Evolutionary conservation across 2,329 filamentous ascomycete species (phyloP), one percentile per base, ranked within the genome.

Genomic region (Ceratocystis variospora): DNA sequence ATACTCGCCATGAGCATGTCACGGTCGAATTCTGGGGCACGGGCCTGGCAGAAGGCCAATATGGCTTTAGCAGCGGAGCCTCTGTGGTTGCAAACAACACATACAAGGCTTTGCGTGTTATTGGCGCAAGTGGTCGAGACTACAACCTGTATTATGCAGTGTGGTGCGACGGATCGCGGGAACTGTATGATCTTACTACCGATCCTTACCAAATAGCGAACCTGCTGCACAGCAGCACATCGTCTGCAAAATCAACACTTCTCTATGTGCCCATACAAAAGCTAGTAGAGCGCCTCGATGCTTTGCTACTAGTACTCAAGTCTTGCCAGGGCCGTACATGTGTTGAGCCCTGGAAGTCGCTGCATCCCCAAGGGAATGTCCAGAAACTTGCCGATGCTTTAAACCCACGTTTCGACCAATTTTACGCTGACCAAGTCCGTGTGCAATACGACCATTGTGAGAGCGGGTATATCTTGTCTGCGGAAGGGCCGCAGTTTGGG

Each of bases 261-360:
- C 70, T 76, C 5, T 75, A 74, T 4, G 70, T 73, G 10, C 71
- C 75, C 17, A 69, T 79, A 0, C 63, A 72, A 7, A 77, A 78
- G 65, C 74, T 83, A 1, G 70, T 79, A n/a, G 72, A 76, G n/a
- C 78, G 82, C 4, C 76, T 87, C 0, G 83, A 86, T 69, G 76
- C 82, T 1, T 76, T 86, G 0, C 75, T 86, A 10, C 75, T 86
- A 62, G 81, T 85, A 1, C 76, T 83, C 59, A 86, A 86, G 74
- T 81, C 81, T 1, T 86, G 83, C 75, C 79, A 81, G 71, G 80
- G 77, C 1, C 69, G 73, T 1, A 76, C 77, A 0, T 86, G 83
- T 71, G 73, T 77, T 3, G 73, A 77, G 41, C 83, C 84, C 0
- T 87, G 83, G 83, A 71, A 73, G 4, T 76, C 78, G 1, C 74